Base-by-base conservation (phyloP, 768 basidiomycete genomes). In the Lactifluus volemus region DNA sequence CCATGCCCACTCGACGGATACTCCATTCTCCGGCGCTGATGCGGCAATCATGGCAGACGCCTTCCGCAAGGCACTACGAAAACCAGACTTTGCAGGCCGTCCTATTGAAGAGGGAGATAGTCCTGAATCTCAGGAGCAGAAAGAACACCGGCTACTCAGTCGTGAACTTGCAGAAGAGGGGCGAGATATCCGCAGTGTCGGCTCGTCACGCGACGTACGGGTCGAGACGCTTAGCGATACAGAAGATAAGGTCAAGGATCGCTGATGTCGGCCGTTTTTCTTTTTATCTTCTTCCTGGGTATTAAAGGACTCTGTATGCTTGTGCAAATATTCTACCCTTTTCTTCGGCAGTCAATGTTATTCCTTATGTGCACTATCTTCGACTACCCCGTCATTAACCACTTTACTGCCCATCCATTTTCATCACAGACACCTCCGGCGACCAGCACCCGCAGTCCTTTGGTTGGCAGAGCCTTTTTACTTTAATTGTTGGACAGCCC, bases 21-120 rank as follows among this genome's bases (percentile, higher is more conserved):
- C 82, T 11, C 86, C 84, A 10, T 87, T 94, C 73, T 86, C 85
- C 49, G 85, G 83, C 19, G 85, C 88, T 21, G 92, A 96, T 72
- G 93, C 93, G 55, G 90, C 89, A 42, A 89, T 93, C 70, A 90
- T 95, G 84, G 92, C 92, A 44, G 86, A 92, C 75, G 93, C 93
- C 6, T 96, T 95, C 75, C 79, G 93, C 68, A 84, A 88, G 71
- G 89, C 88, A 65, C 76, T 96, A 69, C 80, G 92, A 71, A 92
- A 92, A 71, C 92, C 93, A 10, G 91, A 92, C 70, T 95, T 94
- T 72, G 80, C 85, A n/a, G 81, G 73, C 19, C 70, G 78, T 56
- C 80, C 84, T 3, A 79, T 84, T 14, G 88, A 89, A 67, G 90
- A 91, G 69, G 84, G 82, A 19, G 84, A 84, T 49, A 81, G 79